These are phyloP conservation scores for Podila clonocystis DNA, from an alignment of 192 early-diverging fungal species.

Conservation along the genomic window DNA sequence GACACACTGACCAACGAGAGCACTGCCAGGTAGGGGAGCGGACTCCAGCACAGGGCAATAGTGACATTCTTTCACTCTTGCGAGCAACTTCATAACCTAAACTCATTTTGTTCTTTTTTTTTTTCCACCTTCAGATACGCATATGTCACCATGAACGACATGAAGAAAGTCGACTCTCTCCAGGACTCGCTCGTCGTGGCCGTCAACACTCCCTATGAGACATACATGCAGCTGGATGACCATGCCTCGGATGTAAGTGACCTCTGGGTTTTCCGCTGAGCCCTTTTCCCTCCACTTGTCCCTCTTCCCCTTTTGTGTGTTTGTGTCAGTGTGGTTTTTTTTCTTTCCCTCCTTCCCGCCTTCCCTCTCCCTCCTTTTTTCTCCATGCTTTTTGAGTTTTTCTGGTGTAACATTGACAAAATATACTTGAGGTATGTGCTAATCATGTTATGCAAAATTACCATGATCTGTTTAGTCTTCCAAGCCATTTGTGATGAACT, in stretches of 20 bases:
- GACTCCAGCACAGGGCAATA: background rate
- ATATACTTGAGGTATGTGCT: background rate
- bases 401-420: slow-evolving; percentile 4
- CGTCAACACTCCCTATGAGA: slow-evolving; percentile 43
- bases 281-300: too few species aligned
- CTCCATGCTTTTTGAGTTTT: background rate
- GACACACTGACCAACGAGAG: slow-evolving; percentile 39
- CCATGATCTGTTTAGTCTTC: slow-evolving; percentile 18
- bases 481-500: slow-evolving; percentile 44
- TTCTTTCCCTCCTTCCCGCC: background rate
- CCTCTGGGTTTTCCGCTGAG: background rate
- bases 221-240: slow-evolving; percentile 38
- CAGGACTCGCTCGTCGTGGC: slow-evolving; percentile 45
- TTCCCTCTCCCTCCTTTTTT: background rate
- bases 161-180: slow-evolving; percentile 43
- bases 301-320: too few species aligned
- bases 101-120: background rate
- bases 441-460: too few species aligned
- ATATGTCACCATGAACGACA: slow-evolving; percentile 41
- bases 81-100: background rate
- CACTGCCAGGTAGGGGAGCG: slow-evolving; percentile 28
- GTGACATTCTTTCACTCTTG: background rate
- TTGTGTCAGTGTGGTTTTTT: background rate
- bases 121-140: slow-evolving; percentile 26
- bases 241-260: slow-evolving; percentile 27